Evolutionary conservation across 768 basidiomycete genomes (phyloP).

Genomic region (Tylopilus rubrobrunneus): DNA sequence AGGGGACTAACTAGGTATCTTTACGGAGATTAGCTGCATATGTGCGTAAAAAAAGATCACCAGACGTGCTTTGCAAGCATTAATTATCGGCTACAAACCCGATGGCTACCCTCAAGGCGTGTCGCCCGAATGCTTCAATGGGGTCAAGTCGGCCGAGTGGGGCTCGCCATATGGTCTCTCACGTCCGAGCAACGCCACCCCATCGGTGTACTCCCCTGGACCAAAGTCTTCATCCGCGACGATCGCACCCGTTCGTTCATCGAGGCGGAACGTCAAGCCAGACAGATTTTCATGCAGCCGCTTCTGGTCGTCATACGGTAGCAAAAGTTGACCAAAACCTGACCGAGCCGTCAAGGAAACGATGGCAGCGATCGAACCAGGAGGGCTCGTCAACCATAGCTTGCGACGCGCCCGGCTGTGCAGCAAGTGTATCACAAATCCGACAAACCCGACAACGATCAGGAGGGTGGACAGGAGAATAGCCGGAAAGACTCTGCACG

Average conservation of each 20-base stretch:
- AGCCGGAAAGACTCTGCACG: conserved; percentile 46
- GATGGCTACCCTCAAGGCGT: neutral
- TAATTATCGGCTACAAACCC: neutral
- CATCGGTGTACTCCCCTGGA: conserved; percentile 4
- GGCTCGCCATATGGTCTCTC: conserved; percentile 4
- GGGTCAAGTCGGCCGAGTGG: conserved; percentile 1
- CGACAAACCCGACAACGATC: conserved; percentile 45
- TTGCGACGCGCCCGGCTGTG: conserved; percentile 45
- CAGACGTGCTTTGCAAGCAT: neutral
- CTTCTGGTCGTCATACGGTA: conserved; percentile 51
- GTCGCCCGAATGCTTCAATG: neutral
- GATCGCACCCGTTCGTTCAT: conserved; percentile 58
- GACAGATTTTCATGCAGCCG: conserved; percentile 46
- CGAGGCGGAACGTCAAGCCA: conserved; percentile 51
- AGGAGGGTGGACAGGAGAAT: conserved; percentile 48
- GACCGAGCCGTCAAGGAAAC: conserved; percentile 56
- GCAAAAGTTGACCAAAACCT: conserved; percentile 58
- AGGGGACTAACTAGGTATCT: neutral
- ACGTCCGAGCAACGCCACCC: conserved; percentile 12
- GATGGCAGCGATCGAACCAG: conserved; percentile 57
- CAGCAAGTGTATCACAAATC: conserved; percentile 44
- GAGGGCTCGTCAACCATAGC: conserved; percentile 50
- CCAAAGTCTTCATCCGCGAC: conserved; percentile 46
- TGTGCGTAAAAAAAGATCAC: neutral
- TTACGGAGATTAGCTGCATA: neutral